Base-by-base conservation (phyloP, 1,139 yeast genomes). In the Taphrina pruni region DNA sequence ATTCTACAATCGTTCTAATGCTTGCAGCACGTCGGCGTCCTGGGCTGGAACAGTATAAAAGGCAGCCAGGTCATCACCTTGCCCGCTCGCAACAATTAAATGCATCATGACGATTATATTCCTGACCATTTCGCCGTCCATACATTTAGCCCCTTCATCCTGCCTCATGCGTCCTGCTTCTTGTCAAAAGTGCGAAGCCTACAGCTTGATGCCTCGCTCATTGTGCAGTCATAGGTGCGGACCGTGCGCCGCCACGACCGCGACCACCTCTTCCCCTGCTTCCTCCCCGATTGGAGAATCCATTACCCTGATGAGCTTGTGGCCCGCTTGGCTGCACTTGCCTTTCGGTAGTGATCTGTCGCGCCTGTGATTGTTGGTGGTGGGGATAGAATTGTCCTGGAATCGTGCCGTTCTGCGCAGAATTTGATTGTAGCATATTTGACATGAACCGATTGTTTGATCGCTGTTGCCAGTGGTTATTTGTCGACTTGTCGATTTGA, bases 1-100 rank as follows among this genome's bases (percentile, higher is more conserved):
- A 12, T 32, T 21, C 51, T 62, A 12, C 41, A 17, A 21, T 9
- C n/a, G 1, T 12, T 2, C 62, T 43, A 36, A 56, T 17, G 14
- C 17, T 14, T 17, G 12, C 14, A 64, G 67, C 84, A 87, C 78
- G 85, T 93, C 9, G 99, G 99, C 6, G 87, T 92, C 3, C 81
- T 94, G 73, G 77, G 87, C 0, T 89, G 70, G 71, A 70, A 65
- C 26, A 70, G 70, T 35, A 48, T 66, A 20, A 26, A 62, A 26
- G 73, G 67, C 7, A 58, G 70, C 12, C 50, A 70, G 41, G 69
- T 54, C 45, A 46, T 72, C 54, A 54, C 65, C 12, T 71, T 71
- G 43, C 71, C 73, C 6, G 39, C 61, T 14, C 48, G 61, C 3
- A 43, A 21, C 17, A 55, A 56, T 35, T 64, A 60, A 20, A 26